phyloP scores from a whole-genome alignment of 768 basidiomycete species.

The Leccinum subgranulosum region DNA sequence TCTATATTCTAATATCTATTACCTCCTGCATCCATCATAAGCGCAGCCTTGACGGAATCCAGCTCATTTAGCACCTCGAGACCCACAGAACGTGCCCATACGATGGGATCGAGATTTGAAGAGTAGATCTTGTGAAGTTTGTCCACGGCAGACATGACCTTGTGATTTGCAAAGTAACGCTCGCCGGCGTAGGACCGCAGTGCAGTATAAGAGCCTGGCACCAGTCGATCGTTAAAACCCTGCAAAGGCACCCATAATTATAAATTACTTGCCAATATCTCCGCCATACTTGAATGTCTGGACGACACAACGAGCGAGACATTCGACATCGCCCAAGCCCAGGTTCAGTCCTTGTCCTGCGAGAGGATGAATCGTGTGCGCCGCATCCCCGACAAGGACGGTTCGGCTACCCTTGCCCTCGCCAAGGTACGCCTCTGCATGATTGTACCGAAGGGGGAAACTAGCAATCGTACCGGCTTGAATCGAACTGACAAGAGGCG shows the following conservation, averaged over 20 bases:
- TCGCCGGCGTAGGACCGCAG: conserved; percentile 75
- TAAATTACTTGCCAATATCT: conserved; percentile 66
- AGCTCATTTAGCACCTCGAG: conserved; percentile 91
- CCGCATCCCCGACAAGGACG: conserved; percentile 92
- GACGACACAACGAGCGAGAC: conserved; percentile 64
- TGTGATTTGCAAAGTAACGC: conserved; percentile 85
- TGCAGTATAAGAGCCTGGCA: conserved; percentile 67
- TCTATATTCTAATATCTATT: background rate
- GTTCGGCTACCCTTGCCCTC: conserved; percentile 65
- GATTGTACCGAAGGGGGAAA: conserved; percentile 86
- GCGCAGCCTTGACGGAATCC: conserved; percentile 71
- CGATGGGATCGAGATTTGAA: conserved; percentile 60
- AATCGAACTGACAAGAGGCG: conserved; percentile 70
- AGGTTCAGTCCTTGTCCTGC: conserved; percentile 96
- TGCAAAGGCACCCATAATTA: background rate
- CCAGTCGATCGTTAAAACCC: background rate
- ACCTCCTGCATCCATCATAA: conserved; percentile 75
- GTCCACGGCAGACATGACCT: conserved; percentile 79
- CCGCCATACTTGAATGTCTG: conserved; percentile 58
- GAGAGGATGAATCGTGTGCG: conserved; percentile 91
- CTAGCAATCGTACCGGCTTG: conserved; percentile 77
- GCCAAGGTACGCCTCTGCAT: conserved; percentile 84
- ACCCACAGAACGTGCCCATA: conserved; percentile 86
- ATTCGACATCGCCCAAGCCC: conserved; percentile 84
- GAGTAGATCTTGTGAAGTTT: conserved; percentile 88